phyloP scores from a whole-genome alignment of 2,329 filamentous ascomycete genomes.

The Aspergillus oerlinghausenensis region DNA sequence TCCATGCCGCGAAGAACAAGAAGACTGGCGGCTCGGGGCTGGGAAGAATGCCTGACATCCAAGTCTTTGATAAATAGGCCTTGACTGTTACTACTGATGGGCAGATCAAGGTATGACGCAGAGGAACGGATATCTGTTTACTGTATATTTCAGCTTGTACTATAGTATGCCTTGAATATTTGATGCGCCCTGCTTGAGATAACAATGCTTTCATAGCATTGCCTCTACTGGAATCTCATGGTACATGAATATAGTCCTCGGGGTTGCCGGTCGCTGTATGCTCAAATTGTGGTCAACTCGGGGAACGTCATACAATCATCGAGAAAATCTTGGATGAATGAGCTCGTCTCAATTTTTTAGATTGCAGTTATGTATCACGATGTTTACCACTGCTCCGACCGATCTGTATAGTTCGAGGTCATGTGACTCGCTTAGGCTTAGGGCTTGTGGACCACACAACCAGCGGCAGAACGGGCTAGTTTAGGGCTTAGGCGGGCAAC shows the following conservation, averaged over 20 bases:
- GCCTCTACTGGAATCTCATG: not conserved
- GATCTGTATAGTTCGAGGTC: slow-evolving; percentile 1
- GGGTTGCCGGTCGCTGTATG: not conserved
- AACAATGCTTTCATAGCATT: not conserved
- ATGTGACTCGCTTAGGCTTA: slow-evolving; percentile 34
- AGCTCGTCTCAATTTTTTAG: not conserved
- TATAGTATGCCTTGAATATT: not conserved
- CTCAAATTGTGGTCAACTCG: not conserved
- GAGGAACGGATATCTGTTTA: not conserved
- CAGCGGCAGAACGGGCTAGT: slow-evolving; percentile 23
- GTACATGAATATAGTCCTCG: not conserved
- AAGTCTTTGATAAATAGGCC: slow-evolving; percentile 30
- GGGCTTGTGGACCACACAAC: slow-evolving; percentile 22
- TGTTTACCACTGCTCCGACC: not conserved
- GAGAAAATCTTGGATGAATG: not conserved
- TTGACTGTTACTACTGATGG: slow-evolving; percentile 4
- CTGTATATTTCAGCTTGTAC: slow-evolving; percentile 4
- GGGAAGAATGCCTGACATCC: slow-evolving; percentile 47
- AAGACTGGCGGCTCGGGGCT: slow-evolving; percentile 37
- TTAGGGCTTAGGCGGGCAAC: slow-evolving; percentile 37
- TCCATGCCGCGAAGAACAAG: slow-evolving; percentile 36
- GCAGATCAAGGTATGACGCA: not conserved
- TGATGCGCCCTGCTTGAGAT: not conserved
- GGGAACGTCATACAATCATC: not conserved
- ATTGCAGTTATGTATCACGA: not conserved